phyloP scores from a whole-genome alignment of 2,329 filamentous ascomycete species.

The Pseudonectria foliicola region DNA sequence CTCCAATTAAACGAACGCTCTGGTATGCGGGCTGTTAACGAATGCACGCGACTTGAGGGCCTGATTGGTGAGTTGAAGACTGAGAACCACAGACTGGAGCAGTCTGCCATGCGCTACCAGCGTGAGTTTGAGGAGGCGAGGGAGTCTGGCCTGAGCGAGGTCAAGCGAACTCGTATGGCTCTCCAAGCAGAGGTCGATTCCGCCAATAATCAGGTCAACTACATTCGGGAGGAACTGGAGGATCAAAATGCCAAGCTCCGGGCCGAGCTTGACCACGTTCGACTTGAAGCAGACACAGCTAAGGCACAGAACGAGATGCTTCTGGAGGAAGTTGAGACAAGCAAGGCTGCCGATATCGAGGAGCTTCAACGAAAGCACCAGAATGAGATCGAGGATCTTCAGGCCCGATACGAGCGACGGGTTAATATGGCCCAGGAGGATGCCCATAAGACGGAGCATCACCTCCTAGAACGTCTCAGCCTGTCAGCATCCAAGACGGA shows the following conservation, averaged over 20 bases:
- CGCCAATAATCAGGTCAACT: conserved; percentile 79
- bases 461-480: conserved; percentile 72
- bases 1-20: conserved; percentile 58
- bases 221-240: conserved; percentile 74
- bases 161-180: conserved; percentile 70
- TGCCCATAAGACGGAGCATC: conserved; percentile 69
- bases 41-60: conserved; percentile 53
- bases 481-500: conserved; percentile 79
- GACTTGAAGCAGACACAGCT: conserved; percentile 71
- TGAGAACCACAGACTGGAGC: conserved; percentile 67
- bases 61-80: conserved; percentile 50
- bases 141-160: conserved; percentile 70
- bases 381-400: conserved; percentile 66
- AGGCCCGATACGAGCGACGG: conserved; percentile 66
- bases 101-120: conserved; percentile 61
- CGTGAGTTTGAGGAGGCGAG: conserved; percentile 79
- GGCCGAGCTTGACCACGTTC: conserved; percentile 68
- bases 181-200: conserved; percentile 77
- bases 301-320: conserved; percentile 79
- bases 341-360: conserved; percentile 51
- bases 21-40: conserved; percentile 56
- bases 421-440: conserved; percentile 72
- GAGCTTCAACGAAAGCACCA: conserved; percentile 52
- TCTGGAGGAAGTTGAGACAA: conserved; percentile 70
- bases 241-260: conserved; percentile 67